Percentiles rank a stretch among this genome's conserved stretches.
These are phyloP conservation scores for Umbelopsis sp. DNA, from an alignment of 192 early-diverging fungal genomes.

Conservation along the genomic window DNA sequence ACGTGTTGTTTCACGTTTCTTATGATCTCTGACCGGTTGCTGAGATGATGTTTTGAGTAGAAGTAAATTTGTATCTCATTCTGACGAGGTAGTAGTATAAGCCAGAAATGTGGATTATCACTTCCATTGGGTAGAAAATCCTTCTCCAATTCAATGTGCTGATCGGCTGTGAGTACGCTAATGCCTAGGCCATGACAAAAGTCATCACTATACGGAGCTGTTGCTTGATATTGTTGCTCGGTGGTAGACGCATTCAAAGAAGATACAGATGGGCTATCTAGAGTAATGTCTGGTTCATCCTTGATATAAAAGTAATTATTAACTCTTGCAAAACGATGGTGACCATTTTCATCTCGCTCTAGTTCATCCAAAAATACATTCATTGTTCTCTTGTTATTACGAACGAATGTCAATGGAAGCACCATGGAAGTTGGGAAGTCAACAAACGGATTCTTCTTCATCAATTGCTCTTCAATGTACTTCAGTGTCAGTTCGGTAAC, in stretches of 20 bases:
- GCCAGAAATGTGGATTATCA: constrained; percentile 53
- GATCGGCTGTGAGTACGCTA: constrained; percentile 1
- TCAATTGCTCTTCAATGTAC: constrained; percentile 49
- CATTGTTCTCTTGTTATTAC: constrained; percentile 26
- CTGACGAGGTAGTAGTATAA: constrained; percentile 57
- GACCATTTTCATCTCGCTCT: not conserved
- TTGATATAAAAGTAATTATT: constrained; percentile 27
- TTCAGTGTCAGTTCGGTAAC: constrained; percentile 46
- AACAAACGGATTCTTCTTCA: constrained; percentile 45
- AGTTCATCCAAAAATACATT: constrained; percentile 26
- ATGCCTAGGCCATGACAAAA: constrained; percentile 35
- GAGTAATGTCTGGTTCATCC: not conserved
- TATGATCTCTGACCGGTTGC: constrained; percentile 49
- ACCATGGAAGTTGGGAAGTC: constrained; percentile 51
- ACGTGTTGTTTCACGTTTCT: constrained; percentile 52
- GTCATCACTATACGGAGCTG: not conserved
- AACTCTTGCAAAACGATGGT: constrained; percentile 6
- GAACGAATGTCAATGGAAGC: constrained; percentile 50
- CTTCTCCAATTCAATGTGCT: not conserved
- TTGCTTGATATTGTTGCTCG: not conserved
- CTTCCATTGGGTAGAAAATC: not conserved
- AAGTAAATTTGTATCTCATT: constrained; percentile 60
- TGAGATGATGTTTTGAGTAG: constrained; percentile 61
- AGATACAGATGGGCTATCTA: not conserved
- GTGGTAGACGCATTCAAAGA: not conserved